Percentiles rank a stretch among this genome's conserved stretches.
phyloP scores from a whole-genome alignment of 78 protist species.

The Dictyostelium brefeldianum region DNA sequence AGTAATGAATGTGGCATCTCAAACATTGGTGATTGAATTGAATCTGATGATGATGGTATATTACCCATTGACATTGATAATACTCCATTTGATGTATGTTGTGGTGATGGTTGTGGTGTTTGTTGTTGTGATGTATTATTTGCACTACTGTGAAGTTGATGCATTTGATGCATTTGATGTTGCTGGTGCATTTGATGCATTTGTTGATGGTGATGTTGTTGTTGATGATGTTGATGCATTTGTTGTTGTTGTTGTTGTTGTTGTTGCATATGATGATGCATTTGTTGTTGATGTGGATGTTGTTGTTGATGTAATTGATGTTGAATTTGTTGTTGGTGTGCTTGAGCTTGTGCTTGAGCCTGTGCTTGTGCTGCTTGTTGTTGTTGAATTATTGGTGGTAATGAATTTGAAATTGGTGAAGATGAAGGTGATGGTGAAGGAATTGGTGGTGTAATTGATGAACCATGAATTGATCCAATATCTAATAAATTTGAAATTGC shows the following conservation, averaged over 20 bases:
- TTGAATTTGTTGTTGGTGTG: not conserved
- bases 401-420: constrained; percentile 13
- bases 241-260: not conserved
- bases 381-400: constrained; percentile 10
- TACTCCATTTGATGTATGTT: constrained; percentile 33
- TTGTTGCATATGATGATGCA: not conserved
- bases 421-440: constrained; percentile 12
- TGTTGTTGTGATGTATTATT: constrained; percentile 35
- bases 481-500: not conserved
- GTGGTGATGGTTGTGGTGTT: constrained; percentile 49
- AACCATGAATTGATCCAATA: not conserved
- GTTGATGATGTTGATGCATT: not conserved
- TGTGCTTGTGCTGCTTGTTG: not conserved
- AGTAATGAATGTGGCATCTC: constrained; percentile 19
- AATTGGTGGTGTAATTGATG: not conserved
- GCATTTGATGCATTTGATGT: constrained; percentile 36
- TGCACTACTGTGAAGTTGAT: constrained; percentile 30
- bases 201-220: not conserved
- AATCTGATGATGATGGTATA: constrained; percentile 45
- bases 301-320: not conserved
- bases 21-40: constrained; percentile 48
- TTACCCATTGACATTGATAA: not conserved
- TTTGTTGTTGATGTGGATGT: not conserved
- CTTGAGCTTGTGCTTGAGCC: not conserved
- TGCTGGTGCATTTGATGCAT: constrained; percentile 8